phyloP scores from a whole-genome alignment of 108 stramenopile species.

The Discostella pseudostelligera region DNA sequence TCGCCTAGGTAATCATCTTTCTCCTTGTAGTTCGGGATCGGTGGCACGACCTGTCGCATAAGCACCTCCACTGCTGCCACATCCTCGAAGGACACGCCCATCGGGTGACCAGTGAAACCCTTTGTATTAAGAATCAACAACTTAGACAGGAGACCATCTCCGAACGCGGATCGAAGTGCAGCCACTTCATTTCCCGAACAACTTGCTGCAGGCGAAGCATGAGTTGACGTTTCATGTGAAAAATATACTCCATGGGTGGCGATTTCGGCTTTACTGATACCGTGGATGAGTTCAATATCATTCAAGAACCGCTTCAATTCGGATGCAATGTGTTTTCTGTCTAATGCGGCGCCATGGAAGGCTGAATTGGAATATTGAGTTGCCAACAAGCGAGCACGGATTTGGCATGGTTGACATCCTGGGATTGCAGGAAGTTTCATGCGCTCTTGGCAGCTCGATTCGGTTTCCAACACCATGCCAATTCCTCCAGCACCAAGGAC shows the following conservation, averaged over 20 bases:
- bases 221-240: slow-evolving; percentile 96
- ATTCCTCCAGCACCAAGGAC: slow-evolving; percentile 94
- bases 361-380: slow-evolving; percentile 95
- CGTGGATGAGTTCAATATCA: slow-evolving; percentile 86
- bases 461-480: slow-evolving; percentile 91
- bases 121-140: slow-evolving; percentile 94
- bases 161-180: slow-evolving; percentile 88
- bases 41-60: slow-evolving; percentile 79
- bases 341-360: slow-evolving; percentile 94
- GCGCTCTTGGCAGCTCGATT: slow-evolving; percentile 67
- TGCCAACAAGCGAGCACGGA: slow-evolving; percentile 83
- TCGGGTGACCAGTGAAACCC: slow-evolving; percentile 95
- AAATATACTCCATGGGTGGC: slow-evolving; percentile 94
- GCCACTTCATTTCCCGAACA: slow-evolving; percentile 94
- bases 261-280: slow-evolving; percentile 88
- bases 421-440: slow-evolving; percentile 42
- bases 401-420: slow-evolving; percentile 53
- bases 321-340: slow-evolving; percentile 88
- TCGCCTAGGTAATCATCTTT: slow-evolving; percentile 88
- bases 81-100: slow-evolving; percentile 98
- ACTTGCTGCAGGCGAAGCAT: slow-evolving; percentile 86
- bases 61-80: slow-evolving; percentile 92
- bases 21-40: slow-evolving; percentile 85
- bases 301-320: slow-evolving; percentile 88
- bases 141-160: slow-evolving; percentile 82